Conservation (phyloP, 2,329 filamentous ascomycete species). For the Hawksworthiomyces lignivorus region DNA sequence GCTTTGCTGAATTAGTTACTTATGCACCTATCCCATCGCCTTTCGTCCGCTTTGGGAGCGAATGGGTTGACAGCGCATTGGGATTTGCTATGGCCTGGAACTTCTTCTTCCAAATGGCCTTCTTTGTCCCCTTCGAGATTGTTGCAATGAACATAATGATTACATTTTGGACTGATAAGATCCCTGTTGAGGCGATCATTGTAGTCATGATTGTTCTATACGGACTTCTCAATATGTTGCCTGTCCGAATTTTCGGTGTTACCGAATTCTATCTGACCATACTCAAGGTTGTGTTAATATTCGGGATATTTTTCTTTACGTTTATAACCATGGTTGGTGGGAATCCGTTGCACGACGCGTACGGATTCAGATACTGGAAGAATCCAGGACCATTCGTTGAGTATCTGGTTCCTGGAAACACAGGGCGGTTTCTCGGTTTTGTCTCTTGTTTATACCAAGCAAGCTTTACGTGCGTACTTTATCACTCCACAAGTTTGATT, state of each 20-base stretch:
- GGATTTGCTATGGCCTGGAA: slow-evolving; percentile 43
- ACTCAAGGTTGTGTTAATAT: slow-evolving; percentile 40
- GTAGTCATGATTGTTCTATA: slow-evolving; percentile 12
- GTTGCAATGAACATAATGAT: slow-evolving; percentile 51
- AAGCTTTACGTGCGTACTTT: slow-evolving; percentile 26
- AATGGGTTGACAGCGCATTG: slow-evolving; percentile 33
- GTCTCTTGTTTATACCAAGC: slow-evolving; percentile 31
- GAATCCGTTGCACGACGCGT: slow-evolving; percentile 8
- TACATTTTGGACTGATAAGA: slow-evolving; percentile 44
- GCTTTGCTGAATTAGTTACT: slow-evolving; percentile 68
- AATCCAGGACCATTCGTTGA: slow-evolving; percentile 35
- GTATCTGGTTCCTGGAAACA: slow-evolving; percentile 27
- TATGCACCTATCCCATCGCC: slow-evolving; percentile 70
- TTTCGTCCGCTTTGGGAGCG: slow-evolving; percentile 60
- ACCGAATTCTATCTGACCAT: slow-evolving; percentile 13
- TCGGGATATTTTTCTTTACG: slow-evolving; percentile 43
- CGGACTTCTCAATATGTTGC: slow-evolving; percentile 2
- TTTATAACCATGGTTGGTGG: slow-evolving; percentile 37
- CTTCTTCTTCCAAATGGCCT: slow-evolving; percentile 42
- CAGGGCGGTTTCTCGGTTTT: slow-evolving; percentile 35
- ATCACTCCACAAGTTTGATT: no score
- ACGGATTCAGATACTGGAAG: slow-evolving; percentile 14
- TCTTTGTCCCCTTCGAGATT: slow-evolving; percentile 41
- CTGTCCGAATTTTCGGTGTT: slow-evolving; percentile 13
- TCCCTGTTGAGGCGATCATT: slow-evolving; percentile 29